phyloP scores from a whole-genome alignment of 768 basidiomycete genomes.

The Dioszegia aurantiaca region DNA sequence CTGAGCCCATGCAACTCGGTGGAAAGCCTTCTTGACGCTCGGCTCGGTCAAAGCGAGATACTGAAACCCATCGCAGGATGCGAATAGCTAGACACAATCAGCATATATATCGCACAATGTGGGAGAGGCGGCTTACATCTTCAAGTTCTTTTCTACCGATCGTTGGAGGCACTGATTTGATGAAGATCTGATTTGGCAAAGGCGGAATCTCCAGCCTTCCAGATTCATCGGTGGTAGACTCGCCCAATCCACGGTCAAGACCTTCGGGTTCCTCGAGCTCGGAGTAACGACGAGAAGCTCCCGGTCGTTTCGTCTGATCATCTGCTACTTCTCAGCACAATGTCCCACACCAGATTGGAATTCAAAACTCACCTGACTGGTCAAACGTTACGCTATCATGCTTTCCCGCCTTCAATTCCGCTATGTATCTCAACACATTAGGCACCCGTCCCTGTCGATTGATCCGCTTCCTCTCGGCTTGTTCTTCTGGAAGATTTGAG shows the following conservation, averaged over 20 bases:
- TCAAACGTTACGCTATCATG: slow-evolving; percentile 59
- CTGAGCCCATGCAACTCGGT: slow-evolving; percentile 89
- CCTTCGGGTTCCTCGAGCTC: slow-evolving; percentile 42
- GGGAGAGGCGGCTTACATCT: slow-evolving; percentile 60
- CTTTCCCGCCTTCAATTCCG: slow-evolving; percentile 77
- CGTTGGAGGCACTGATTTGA: slow-evolving; percentile 89
- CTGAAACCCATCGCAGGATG: slow-evolving; percentile 73
- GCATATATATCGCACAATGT: background rate
- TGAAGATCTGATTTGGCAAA: slow-evolving; percentile 66
- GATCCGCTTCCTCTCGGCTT: slow-evolving; percentile 70
- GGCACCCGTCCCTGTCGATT: slow-evolving; percentile 82
- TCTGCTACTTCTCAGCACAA: slow-evolving; percentile 54
- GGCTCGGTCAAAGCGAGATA: slow-evolving; percentile 91
- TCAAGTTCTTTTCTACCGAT: slow-evolving; percentile 86
- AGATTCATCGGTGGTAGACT: slow-evolving; percentile 26
- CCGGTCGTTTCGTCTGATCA: slow-evolving; percentile 68
- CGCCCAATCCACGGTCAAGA: slow-evolving; percentile 32
- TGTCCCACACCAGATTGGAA: background rate
- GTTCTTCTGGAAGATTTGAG: slow-evolving; percentile 70
- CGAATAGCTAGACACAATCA: slow-evolving; percentile 61
- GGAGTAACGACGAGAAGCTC: slow-evolving; percentile 14
- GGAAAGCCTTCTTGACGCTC: slow-evolving; percentile 85
- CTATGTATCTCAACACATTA: slow-evolving; percentile 67
- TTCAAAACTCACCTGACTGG: slow-evolving; percentile 56
- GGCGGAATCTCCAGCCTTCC: slow-evolving; percentile 40